Base-by-base conservation (phyloP, 2,329 filamentous ascomycete species). In the Aschersonia sp. region DNA sequence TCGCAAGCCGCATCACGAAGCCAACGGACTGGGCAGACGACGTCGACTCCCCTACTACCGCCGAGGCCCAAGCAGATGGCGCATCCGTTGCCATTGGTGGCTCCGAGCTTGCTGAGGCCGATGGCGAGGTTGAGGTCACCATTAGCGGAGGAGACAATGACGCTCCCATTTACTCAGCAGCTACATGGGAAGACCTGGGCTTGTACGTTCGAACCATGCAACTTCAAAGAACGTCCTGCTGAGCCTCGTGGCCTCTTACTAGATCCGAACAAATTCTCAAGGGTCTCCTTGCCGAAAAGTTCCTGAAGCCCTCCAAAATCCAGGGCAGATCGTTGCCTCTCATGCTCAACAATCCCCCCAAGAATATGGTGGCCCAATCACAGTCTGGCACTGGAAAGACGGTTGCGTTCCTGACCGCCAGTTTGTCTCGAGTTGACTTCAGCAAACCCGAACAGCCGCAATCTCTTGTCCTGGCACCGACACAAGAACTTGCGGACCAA, bases 321-420 rank as follows among this genome's bases (percentile, higher is more conserved):
- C 92, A 98, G 70, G 92, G 95, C 65, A 87, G 84, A 57, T 92
- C 92, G 1, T 77, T 98, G 20, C 92, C 92, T 31, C 75, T 98
- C 48, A 84, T 98, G 60, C 77, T 98, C 53, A 71, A 77, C 57
- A 74, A 95, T 60, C 91, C 92, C n/a, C 84, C 91, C 1, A 75
- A 76, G 54, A 97, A 97, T 67, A 85, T 98, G 77, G 91, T 98
- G 60, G 92, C 89, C 3, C 92, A 98, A 68, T 98, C 92, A n/a
- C 92, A 98, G 66, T 98, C 92, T 2, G 92, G 92, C 57, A 98
- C 92, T 28, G 92, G 92, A 60, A 98, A 98, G 73, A 98, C 92
- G 0, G 92, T 89, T 28, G 92, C 92, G 29, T 98, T 98, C 64
- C 86, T 92, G 44, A 82, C 95, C 52, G 94, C 94, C 51, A 85